Evolutionary conservation across 106 monocot species (phyloP), one percentile per base, ranked within the genome.

Genomic region (Dioscorea zingiberensis): DNA sequence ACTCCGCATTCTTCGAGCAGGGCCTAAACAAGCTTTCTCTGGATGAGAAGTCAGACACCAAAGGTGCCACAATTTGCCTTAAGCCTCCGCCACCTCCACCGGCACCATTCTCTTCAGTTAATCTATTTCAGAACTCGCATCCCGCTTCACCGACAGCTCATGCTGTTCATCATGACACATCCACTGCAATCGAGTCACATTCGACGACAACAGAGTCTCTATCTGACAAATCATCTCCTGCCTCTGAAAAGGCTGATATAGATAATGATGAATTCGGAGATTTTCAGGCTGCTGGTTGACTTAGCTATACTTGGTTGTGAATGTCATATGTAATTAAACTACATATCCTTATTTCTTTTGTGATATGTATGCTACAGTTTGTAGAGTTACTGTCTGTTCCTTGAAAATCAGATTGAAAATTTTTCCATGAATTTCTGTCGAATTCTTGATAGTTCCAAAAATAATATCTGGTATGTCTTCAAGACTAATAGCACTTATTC

Each of bases 261-360:
- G 84, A 78, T 61, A 38, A 95, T 1, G 94, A 95, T 71, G 94
- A 95, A 68, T 95, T 91, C 63, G 94, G 94, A 6, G 91, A 95
- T 75, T 95, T 95, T 67, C 94, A 95, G 69, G 85, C 73, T 14
- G 94, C 94, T 62, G 56, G 54, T 7, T 94, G 77, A 87, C 64
- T 57, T 49, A 22, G 3, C 23, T 45, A 19, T 62, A 3, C 32
- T 17, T 5, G 4, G 14, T 11, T 27, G 7, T 53, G 51, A 53
- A 53, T 18, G 16, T 16, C 51, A 13, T 53, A 15, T 53, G 51
- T 53, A 53, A 18, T 18, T 16, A 53, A 18, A 19, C 19, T 53
- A 2, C 51, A 53, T 53, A 38, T 38, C 0, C 0, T 19, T 53
- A 2, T 13, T 18, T 16, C n/a, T 53, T 16, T 18, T 53, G 4